Percentiles rank a stretch among this genome's conserved stretches.
These are phyloP conservation scores for Mycosphaerelloides madeirae DNA, from an alignment of 2,329 filamentous ascomycete species.

Conservation along the genomic window DNA sequence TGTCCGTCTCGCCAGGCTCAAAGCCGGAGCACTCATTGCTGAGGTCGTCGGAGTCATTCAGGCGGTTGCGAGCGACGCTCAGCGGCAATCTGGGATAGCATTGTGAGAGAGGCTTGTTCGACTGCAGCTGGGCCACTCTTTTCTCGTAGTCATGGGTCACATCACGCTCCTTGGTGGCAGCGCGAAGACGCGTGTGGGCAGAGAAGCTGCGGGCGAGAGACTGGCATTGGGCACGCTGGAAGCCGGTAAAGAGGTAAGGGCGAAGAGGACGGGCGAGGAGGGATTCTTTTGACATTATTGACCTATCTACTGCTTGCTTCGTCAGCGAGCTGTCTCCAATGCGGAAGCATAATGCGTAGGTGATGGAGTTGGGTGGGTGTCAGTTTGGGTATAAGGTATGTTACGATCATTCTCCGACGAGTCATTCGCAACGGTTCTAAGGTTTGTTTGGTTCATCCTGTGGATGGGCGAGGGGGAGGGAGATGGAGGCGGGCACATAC, in stretches of 20 bases:
- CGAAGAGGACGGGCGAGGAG: slow-evolving; percentile 49
- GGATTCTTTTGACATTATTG: slow-evolving; percentile 36
- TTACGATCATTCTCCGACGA: slow-evolving; percentile 50
- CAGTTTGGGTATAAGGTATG: slow-evolving; percentile 27
- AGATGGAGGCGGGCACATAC: slow-evolving; percentile 6
- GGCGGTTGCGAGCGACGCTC: not conserved
- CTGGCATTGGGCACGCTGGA: slow-evolving; percentile 17
- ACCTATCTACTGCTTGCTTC: slow-evolving; percentile 18
- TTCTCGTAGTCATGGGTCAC: slow-evolving; percentile 41
- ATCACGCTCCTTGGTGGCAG: slow-evolving; percentile 10
- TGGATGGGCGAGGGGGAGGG: not conserved
- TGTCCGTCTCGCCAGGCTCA: slow-evolving; percentile 9
- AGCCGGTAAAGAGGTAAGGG: slow-evolving; percentile 47
- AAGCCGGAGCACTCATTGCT: too few species aligned
- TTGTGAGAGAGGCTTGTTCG: slow-evolving; percentile 45
- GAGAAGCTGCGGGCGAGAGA: slow-evolving; percentile 47
- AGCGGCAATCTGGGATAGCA: slow-evolving; percentile 51
- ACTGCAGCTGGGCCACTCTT: slow-evolving; percentile 52
- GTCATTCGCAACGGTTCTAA: slow-evolving; percentile 68
- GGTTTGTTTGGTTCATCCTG: slow-evolving; percentile 25
- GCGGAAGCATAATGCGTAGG: not conserved
- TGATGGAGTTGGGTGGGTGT: not conserved
- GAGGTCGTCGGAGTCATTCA: too few species aligned
- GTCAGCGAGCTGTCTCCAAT: slow-evolving; percentile 7
- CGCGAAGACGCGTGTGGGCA: slow-evolving; percentile 17